These are phyloP conservation scores for Lonicera japonica DNA, from an alignment of 129 eudicot genomes.

Conservation along the genomic window DNA sequence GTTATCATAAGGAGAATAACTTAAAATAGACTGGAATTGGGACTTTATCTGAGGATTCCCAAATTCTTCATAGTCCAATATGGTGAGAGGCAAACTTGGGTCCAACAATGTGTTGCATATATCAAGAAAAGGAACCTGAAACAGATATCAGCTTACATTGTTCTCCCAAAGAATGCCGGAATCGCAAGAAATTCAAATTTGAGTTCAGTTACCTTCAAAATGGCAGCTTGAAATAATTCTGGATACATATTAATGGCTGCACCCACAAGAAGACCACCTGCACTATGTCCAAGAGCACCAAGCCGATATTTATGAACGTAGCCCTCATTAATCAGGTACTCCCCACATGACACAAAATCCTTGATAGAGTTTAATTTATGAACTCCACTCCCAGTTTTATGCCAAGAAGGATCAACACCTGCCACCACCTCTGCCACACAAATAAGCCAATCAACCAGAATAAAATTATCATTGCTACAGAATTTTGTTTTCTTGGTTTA, in stretches of 20 bases:
- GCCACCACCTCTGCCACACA: constrained; percentile 67
- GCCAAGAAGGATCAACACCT: constrained; percentile 82
- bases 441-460: neutral
- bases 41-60: constrained; percentile 67
- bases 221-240: constrained; percentile 63
- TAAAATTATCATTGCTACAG: too few relatives aligned
- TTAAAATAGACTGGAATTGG: constrained; percentile 43
- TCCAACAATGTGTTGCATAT: constrained; percentile 81
- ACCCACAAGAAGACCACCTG: constrained; percentile 75
- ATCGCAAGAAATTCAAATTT: neutral
- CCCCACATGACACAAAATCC: constrained; percentile 76
- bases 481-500: too few relatives aligned
- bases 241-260: constrained; percentile 74
- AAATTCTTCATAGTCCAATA: constrained; percentile 87
- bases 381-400: constrained; percentile 58
- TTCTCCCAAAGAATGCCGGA: neutral
- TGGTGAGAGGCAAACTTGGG: constrained; percentile 70
- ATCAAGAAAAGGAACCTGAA: constrained; percentile 87
- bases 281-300: constrained; percentile 68
- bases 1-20: constrained; percentile 88
- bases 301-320: constrained; percentile 49
- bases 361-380: constrained; percentile 61
- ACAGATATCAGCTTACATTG: constrained; percentile 1
- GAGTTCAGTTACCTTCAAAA: constrained; percentile 50
- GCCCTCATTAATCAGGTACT: constrained; percentile 66